These are phyloP conservation scores for Uronychia binucleata DNA, from an alignment of 73 alveolate species.

Conservation along the genomic window DNA sequence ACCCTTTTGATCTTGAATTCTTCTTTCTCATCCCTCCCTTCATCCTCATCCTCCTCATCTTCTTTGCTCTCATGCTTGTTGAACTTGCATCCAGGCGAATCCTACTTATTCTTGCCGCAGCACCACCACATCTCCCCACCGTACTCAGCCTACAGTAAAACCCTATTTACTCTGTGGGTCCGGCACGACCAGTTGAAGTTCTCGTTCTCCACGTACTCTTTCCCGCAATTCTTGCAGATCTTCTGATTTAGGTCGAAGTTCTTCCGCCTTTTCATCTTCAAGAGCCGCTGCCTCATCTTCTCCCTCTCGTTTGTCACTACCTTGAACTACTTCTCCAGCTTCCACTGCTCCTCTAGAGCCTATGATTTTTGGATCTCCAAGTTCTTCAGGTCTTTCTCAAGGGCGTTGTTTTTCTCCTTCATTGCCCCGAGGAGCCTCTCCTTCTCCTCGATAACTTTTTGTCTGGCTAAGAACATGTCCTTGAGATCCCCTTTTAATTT, in stretches of 20 bases:
- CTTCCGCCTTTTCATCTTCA: slow-evolving; percentile 31
- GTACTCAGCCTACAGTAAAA: slow-evolving; percentile 5
- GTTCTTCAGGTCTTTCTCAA: slow-evolving; percentile 8
- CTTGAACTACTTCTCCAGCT: slow-evolving; percentile 42
- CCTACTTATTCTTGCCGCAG: slow-evolving; percentile 58
- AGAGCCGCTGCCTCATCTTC: slow-evolving; percentile 51
- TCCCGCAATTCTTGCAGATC: slow-evolving; percentile 66
- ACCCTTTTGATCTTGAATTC: slow-evolving; percentile 5
- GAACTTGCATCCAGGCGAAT: slow-evolving; percentile 65
- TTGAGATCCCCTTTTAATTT: slow-evolving; percentile 30
- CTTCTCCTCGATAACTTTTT: slow-evolving; percentile 43
- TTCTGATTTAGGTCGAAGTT: slow-evolving; percentile 31
- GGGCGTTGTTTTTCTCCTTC: slow-evolving; percentile 30
- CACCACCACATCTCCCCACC: slow-evolving; percentile 74
- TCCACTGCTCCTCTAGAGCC: slow-evolving; percentile 23
- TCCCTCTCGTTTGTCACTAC: slow-evolving; percentile 40
- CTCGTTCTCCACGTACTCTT: slow-evolving; percentile 62
- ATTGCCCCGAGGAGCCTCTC: slow-evolving; percentile 21
- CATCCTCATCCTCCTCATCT: slow-evolving; percentile 43
- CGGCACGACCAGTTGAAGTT: slow-evolving; percentile 80
- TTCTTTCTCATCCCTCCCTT: slow-evolving; percentile 25
- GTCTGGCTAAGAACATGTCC: slow-evolving; percentile 24
- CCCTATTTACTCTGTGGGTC: slow-evolving; percentile 11
- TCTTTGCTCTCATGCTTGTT: slow-evolving; percentile 57
- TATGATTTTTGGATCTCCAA: not conserved